Base-by-base conservation (phyloP, 208 protist species). In the Acanthamoeba royreba region DNA sequence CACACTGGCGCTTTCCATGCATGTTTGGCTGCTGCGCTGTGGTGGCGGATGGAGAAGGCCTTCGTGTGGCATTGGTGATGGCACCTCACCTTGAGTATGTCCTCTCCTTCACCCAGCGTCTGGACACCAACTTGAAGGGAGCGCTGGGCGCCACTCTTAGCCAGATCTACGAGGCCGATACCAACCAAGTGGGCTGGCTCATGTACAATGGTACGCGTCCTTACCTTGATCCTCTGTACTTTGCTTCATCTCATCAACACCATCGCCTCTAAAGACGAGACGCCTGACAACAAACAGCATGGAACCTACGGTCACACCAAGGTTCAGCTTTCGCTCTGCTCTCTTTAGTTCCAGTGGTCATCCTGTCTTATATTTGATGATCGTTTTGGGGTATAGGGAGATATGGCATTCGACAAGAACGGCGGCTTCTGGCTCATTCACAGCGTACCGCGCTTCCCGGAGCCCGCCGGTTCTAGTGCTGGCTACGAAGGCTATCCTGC, bases 201-300 rank as follows among this genome's bases (percentile, higher is more conserved):
- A 94, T 96, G 81, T 96, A 95, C 17, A 95, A 96, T 22, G 95
- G 94, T 55, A n/a, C n/a, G n/a, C n/a, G n/a, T n/a, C n/a, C n/a
- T n/a, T n/a, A n/a, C n/a, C n/a, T n/a, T n/a, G n/a, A n/a, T n/a
- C n/a, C n/a, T n/a, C n/a, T n/a, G n/a, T n/a, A n/a, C n/a, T n/a
- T n/a, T n/a, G n/a, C n/a, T n/a, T n/a, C n/a, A n/a, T n/a, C n/a
- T n/a, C n/a, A n/a, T n/a, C n/a, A n/a, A n/a, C n/a, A n/a, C n/a
- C n/a, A n/a, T n/a, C n/a, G n/a, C n/a, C n/a, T n/a, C n/a, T n/a
- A n/a, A n/a, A 61, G 83, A 90, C 33, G 15, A 90, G 38, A 35
- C 38, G 33, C 52, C 46, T 4, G 53, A 90, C 52, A 35, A 47
- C 46, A 61, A 69, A n/a, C 2, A 69, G 52, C 53, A 69, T 28